phyloP scores from a whole-genome alignment of 495 filamentous ascomycete species.

The Apodospora peruviana region DNA sequence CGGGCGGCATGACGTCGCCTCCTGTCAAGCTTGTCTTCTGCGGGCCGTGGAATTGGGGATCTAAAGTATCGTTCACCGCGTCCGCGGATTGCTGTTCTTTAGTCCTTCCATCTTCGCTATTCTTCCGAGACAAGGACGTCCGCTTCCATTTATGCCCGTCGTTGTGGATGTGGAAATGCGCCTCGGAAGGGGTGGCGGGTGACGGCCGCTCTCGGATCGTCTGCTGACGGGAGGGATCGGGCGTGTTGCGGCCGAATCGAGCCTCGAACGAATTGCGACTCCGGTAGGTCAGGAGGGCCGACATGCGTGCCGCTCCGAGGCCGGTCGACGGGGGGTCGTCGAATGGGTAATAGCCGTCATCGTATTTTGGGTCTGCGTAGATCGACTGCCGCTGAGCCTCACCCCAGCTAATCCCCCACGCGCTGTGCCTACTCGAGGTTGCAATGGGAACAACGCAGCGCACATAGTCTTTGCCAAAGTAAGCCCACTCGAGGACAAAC shows the following conservation, averaged over 20 bases:
- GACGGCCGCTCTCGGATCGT: slow-evolving; percentile 64
- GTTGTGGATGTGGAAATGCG: slow-evolving; percentile 92
- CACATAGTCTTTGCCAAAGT: slow-evolving; percentile 92
- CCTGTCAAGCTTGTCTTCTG: slow-evolving; percentile 28
- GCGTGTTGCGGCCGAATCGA: slow-evolving; percentile 87
- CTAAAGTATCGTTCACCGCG: slow-evolving; percentile 29
- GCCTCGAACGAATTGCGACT: slow-evolving; percentile 95
- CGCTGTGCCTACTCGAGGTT: slow-evolving; percentile 88
- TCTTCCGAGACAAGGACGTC: slow-evolving; percentile 31
- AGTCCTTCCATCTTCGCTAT: slow-evolving; percentile 16
- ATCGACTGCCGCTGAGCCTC: slow-evolving; percentile 97
- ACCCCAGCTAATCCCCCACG: slow-evolving; percentile 99
- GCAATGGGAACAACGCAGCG: slow-evolving; percentile 88
- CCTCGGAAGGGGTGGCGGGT: slow-evolving; percentile 63
- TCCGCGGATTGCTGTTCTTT: too few species aligned
- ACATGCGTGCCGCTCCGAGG: slow-evolving; percentile 92
- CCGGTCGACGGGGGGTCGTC: slow-evolving; percentile 78
- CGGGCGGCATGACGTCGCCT: slow-evolving; percentile 42
- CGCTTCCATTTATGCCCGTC: slow-evolving; percentile 70
- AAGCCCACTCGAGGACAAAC: slow-evolving; percentile 94
- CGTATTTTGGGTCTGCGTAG: slow-evolving; percentile 96
- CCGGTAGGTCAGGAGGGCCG: slow-evolving; percentile 89
- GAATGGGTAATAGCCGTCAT: slow-evolving; percentile 89
- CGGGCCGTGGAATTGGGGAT: slow-evolving; percentile 76
- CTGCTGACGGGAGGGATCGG: slow-evolving; percentile 73